Conservation (phyloP, 108 stramenopile species). For the Nannochloropsis granulata region DNA sequence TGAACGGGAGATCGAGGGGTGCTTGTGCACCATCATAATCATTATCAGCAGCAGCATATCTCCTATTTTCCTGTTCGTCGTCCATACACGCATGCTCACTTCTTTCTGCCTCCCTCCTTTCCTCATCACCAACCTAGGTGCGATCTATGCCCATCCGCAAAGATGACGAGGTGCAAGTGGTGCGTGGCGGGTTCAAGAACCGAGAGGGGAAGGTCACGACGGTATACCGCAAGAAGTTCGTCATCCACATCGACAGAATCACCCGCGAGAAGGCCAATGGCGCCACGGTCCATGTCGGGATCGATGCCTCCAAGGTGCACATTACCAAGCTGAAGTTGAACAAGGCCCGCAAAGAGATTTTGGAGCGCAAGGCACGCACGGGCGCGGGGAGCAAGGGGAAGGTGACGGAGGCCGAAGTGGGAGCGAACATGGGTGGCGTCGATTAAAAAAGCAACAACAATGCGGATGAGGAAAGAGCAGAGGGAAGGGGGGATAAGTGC, state of each 20-base stretch:
- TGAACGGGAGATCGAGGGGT: too few relatives aligned
- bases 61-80: too few relatives aligned
- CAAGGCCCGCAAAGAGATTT: constrained; percentile 89
- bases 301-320: constrained; percentile 77
- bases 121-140: constrained; percentile 24
- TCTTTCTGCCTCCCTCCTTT: not conserved
- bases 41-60: too few relatives aligned
- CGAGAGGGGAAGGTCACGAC: constrained; percentile 94
- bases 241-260: constrained; percentile 90
- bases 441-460: constrained; percentile 44
- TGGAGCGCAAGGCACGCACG: constrained; percentile 80
- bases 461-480: not conserved
- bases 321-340: constrained; percentile 99
- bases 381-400: constrained; percentile 26
- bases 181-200: constrained; percentile 84
- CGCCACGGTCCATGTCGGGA: constrained; percentile 70
- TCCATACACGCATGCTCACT: not conserved
- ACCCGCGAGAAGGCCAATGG: constrained; percentile 92
- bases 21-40: too few relatives aligned
- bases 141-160: constrained; percentile 96
- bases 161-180: constrained; percentile 94
- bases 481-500: not conserved
- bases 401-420: constrained; percentile 46
- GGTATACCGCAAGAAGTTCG: constrained; percentile 92
- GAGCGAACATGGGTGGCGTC: constrained; percentile 75